Conservation (phyloP, 2,329 filamentous ascomycete species). For the Talaromyces verruculosus region DNA sequence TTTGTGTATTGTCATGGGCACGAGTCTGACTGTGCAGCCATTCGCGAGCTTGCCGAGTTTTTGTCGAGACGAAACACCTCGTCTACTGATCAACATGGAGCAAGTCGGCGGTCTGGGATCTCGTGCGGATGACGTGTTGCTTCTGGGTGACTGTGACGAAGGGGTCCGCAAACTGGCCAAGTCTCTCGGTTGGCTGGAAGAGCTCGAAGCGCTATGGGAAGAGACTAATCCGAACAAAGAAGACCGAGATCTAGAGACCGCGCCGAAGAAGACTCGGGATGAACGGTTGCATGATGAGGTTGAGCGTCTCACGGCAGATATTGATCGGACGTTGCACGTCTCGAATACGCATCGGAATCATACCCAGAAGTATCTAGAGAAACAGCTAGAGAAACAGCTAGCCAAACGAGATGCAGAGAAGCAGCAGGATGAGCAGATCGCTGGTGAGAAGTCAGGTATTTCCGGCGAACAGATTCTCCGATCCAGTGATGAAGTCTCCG, state of each 20-base stretch:
- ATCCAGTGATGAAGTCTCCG: not conserved
- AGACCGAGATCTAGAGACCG: slow-evolving; percentile 45
- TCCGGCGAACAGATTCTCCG: slow-evolving; percentile 15
- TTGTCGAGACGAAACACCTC: slow-evolving; percentile 62
- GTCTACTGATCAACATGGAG: slow-evolving; percentile 86
- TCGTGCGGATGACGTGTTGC: slow-evolving; percentile 77
- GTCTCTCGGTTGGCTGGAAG: slow-evolving; percentile 79
- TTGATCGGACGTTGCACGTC: slow-evolving; percentile 56
- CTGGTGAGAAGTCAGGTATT: not conserved
- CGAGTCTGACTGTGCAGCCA: slow-evolving; percentile 81
- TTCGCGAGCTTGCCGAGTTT: slow-evolving; percentile 77
- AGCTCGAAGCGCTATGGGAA: slow-evolving; percentile 76
- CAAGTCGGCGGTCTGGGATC: slow-evolving; percentile 75
- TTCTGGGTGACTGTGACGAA: slow-evolving; percentile 78
- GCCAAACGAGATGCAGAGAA: not conserved
- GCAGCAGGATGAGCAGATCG: not conserved
- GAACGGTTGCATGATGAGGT: slow-evolving; percentile 60
- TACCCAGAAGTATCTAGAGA: slow-evolving; percentile 35
- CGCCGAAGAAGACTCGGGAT: slow-evolving; percentile 50
- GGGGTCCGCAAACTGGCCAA: slow-evolving; percentile 77
- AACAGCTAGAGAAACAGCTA: slow-evolving; percentile 13
- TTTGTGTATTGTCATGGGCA: slow-evolving; percentile 81
- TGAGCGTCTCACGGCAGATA: slow-evolving; percentile 57
- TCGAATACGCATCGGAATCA: slow-evolving; percentile 49
- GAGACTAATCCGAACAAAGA: slow-evolving; percentile 63